Evolutionary conservation across 805 yeast genomes (phyloP).

Genomic region (Groenewaldozyma salmanticensis): DNA sequence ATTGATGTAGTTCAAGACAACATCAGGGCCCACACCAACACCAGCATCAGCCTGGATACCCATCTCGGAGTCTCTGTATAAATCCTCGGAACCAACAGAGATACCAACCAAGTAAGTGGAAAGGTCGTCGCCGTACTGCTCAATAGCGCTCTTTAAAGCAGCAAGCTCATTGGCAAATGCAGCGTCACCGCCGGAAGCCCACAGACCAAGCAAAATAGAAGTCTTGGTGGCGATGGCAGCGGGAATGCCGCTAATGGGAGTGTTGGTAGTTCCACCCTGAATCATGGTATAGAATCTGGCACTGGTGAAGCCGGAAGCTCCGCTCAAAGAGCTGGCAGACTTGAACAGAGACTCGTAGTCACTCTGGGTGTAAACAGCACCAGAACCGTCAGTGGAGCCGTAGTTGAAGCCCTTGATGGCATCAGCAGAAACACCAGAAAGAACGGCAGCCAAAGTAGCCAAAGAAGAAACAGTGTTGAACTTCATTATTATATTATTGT

Average conservation of each 20-base stretch:
- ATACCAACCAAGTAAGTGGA: constrained; percentile 43
- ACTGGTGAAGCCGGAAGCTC: constrained; percentile 13
- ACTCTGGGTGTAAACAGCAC: constrained; percentile 11
- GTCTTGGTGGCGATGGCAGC: constrained; percentile 16
- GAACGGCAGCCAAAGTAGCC: not conserved
- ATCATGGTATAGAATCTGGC: constrained; percentile 18
- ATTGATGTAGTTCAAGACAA: constrained; percentile 44
- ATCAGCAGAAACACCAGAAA: constrained; percentile 7
- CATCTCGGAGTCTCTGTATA: constrained; percentile 49
- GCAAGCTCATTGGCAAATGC: constrained; percentile 13
- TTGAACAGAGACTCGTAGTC: constrained; percentile 14
- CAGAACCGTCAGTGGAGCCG: constrained; percentile 15
- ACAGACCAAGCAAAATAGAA: constrained; percentile 14
- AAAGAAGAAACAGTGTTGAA: too few species aligned
- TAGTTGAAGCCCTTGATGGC: constrained; percentile 17
- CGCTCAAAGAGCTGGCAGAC: constrained; percentile 11
- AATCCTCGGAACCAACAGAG: constrained; percentile 80
- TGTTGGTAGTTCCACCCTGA: constrained; percentile 15
- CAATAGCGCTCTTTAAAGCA: constrained; percentile 13
- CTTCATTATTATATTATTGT: too few species aligned
- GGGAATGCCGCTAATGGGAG: constrained; percentile 15
- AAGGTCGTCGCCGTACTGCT: constrained; percentile 12
- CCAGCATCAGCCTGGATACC: constrained; percentile 56
- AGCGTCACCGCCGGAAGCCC: constrained; percentile 15
- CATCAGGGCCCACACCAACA: constrained; percentile 51